These are phyloP conservation scores for Umbelopsis ramanniana DNA, from an alignment of 192 early-diverging fungal genomes.

Conservation along the genomic window DNA sequence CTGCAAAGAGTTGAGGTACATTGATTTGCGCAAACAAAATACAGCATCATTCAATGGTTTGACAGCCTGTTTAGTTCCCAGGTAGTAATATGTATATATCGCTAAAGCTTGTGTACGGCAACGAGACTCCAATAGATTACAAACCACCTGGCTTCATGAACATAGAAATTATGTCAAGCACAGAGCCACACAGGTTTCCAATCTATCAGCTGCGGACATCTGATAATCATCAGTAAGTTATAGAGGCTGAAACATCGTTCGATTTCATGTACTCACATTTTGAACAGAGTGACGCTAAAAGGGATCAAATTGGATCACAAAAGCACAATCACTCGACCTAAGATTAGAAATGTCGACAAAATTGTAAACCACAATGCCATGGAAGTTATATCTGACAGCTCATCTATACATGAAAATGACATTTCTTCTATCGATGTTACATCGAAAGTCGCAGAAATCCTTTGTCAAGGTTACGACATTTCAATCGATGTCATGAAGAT, in stretches of 20 bases:
- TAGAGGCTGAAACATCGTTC: neutral
- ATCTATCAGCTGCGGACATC: neutral
- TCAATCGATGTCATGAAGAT: slow-evolving; percentile 2
- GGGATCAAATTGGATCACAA: neutral
- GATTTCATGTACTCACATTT: neutral
- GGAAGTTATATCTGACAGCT: neutral
- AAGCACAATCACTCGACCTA: no score
- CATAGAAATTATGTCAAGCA: neutral
- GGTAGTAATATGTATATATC: neutral
- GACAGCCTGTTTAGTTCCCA: neutral
- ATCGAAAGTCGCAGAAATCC: neutral
- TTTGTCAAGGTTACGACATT: neutral
- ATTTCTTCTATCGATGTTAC: neutral
- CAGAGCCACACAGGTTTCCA: neutral
- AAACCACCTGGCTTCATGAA: neutral
- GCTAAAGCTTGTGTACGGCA: neutral
- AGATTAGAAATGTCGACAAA: neutral
- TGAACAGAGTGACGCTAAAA: neutral
- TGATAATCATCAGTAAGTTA: neutral
- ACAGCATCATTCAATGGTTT: no score
- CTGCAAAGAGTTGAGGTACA: slow-evolving; percentile 2
- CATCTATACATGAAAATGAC: neutral
- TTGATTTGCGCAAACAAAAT: neutral
- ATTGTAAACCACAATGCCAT: neutral
- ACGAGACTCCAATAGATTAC: neutral